Base-by-base conservation (phyloP, 768 basidiomycete genomes). In the Suillus fuscotomentosus region DNA sequence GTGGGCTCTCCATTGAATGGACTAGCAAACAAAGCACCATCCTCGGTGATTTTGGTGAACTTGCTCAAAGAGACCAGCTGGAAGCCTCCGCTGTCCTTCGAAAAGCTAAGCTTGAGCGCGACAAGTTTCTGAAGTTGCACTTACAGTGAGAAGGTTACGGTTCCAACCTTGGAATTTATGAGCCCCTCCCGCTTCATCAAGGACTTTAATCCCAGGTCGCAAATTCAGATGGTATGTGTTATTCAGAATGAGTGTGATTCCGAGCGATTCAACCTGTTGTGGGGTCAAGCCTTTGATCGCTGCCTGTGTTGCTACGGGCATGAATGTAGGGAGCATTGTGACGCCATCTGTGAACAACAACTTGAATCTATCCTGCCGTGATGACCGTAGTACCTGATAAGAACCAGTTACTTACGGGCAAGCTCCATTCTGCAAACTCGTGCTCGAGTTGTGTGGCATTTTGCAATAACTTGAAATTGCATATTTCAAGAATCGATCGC, bases 291-390 rank as follows among this genome's bases (percentile, higher is more conserved):
- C 93, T 76, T 97, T 97, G 72, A 96, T 93, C 7, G 94, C 91
- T 20, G 90, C 93, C 72, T 96, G 94, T 5, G 94, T 96, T 3
- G 93, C 94, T 10, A 95, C 93, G 3, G 94, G 94, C 94, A 95
- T 96, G 70, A 96, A 96, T 0, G 94, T 93, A 2, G 94, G 94
- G 22, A 95, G 79, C 82, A 90, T 86, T 2, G 93, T 95, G 45
- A 84, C 78, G 10, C 92, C 92, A 79, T 94, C 92, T 93, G 66
- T 27, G 67, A 22, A 53, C 3, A 22, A 48, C 4, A 59, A 53
- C 48, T 60, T 51, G 62, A 59, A 66, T 59, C 59, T 27, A 55
- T 17, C 51, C 51, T 17, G 51, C 17, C 31, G 22, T 22, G 10
- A 38, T 38, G 36, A 50, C 14, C 57, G 48, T 7, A 50, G 22